Base-by-base conservation (phyloP, 768 basidiomycete genomes). In the Pisolithus tinctorius region DNA sequence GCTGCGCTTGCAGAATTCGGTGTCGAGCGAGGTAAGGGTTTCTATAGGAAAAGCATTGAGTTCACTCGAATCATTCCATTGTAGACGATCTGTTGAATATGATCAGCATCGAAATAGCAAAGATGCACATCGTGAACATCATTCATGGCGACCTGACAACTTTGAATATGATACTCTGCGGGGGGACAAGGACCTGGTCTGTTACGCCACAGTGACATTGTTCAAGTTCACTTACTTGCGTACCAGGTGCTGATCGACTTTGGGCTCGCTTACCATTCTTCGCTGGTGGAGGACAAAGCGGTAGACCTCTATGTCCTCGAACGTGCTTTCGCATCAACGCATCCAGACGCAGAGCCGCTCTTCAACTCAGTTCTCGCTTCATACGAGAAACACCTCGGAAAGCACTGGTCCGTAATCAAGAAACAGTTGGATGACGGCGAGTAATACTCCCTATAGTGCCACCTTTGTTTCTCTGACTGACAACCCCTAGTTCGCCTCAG, bases 131-230 rank as follows among this genome's bases (percentile, higher is more conserved):
- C 3, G 85, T 84, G 3, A 88, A 94, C 58, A 80, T 95, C 60
- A 82, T 98, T 37, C 96, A 98, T 57, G 94, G 20, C 20, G 20
- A 20, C 20, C 20, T 20, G 20, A 20, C 20, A 20, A 20, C 20
- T 20, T 20, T 20, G 96, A 98, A 99, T 66, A 97, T 98, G 93
- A 91, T 99, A 82, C 71, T 99, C 3, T 81, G 89, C 20, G 77
- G 71, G 53, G 48, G 39, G 37, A 58, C 43, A 67, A 49, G 6
- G 71, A 80, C 57, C 63, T 84, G 25, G 82, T 83, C 52, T 25
- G 74, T 58, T 3, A 16, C 26, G 37, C n/a, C 5, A 6, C 10
- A 6, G 17, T 25, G 20, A 25, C 11, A n/a, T 1, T 30, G 9
- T 23, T 25, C 10, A 6, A 23, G 20, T 20, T 25, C 50, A 45